These are phyloP conservation scores for Pseudocohnilembus persalinus DNA, from an alignment of 169 alveolate genomes.

Conservation along the genomic window DNA sequence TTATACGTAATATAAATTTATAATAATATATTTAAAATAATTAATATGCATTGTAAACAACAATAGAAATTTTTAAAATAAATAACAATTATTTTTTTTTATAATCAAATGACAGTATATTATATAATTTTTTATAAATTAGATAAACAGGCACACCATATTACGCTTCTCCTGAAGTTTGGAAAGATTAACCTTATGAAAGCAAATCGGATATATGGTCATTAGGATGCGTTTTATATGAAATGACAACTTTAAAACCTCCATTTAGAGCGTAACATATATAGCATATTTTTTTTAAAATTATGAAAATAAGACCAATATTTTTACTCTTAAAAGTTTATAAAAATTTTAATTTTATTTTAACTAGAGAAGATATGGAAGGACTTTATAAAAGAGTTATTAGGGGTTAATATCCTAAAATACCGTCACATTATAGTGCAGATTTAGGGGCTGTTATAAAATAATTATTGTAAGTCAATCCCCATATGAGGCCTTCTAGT, in stretches of 20 bases:
- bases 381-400: conserved; percentile 55
- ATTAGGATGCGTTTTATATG: conserved; percentile 56
- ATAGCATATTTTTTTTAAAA: conserved; percentile 37
- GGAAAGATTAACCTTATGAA: conserved; percentile 61
- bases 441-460: conserved; percentile 40
- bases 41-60: too few species aligned
- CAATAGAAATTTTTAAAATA: too few species aligned
- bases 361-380: neutral
- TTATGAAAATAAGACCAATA: too few species aligned
- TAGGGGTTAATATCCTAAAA: conserved; percentile 51
- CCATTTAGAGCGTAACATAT: conserved; percentile 62
- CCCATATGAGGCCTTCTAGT: conserved; percentile 47
- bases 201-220: conserved; percentile 57
- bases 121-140: too few species aligned
- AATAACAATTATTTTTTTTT: too few species aligned
- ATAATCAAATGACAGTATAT: too few species aligned
- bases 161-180: conserved; percentile 67
- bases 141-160: conserved; percentile 68
- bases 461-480: conserved; percentile 29
- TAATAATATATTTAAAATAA: too few species aligned
- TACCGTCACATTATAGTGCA: conserved; percentile 39
- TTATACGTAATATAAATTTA: conserved; percentile 72
- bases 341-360: too few species aligned
- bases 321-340: too few species aligned
- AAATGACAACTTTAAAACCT: conserved; percentile 54